Percentiles rank a stretch among this genome's conserved stretches.
Evolutionary conservation across 768 basidiomycete genomes (phyloP).

Genomic region (Scleroderma bovista): DNA sequence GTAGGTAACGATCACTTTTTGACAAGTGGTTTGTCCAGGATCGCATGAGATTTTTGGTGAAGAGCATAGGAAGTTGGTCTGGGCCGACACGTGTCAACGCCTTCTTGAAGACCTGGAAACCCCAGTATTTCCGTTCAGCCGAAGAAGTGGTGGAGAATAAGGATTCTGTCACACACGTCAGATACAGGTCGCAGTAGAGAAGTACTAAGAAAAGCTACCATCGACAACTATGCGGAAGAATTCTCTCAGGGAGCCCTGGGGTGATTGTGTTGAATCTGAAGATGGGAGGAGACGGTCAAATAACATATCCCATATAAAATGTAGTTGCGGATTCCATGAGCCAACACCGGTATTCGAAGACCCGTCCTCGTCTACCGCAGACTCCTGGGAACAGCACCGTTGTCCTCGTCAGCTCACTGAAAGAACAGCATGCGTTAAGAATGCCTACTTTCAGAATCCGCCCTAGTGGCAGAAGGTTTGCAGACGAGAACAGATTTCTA

Average conservation of each 20-base stretch:
- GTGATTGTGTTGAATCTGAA: constrained; percentile 27
- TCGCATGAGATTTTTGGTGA: constrained; percentile 94
- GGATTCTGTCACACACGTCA: constrained; percentile 51
- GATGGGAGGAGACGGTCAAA: constrained; percentile 67
- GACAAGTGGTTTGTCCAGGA: constrained; percentile 96
- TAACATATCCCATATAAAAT: constrained; percentile 87
- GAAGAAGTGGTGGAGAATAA: constrained; percentile 83
- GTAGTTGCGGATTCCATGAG: constrained; percentile 85
- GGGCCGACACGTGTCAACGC: constrained; percentile 63
- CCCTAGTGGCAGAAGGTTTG: constrained; percentile 72
- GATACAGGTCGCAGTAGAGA: neutral
- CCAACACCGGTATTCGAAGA: constrained; percentile 45
- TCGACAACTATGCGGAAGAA: constrained; percentile 92
- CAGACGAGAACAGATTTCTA: constrained; percentile 55
- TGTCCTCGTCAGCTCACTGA: constrained; percentile 2
- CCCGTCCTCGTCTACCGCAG: constrained; percentile 50
- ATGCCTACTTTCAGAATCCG: constrained; percentile 68
- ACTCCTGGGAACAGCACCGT: constrained; percentile 41
- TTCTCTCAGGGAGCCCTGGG: constrained; percentile 72
- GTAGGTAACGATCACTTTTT: constrained; percentile 79
- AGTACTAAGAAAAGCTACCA: constrained; percentile 46
- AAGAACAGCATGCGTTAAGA: neutral
- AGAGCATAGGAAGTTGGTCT: constrained; percentile 74
- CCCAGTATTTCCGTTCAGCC: constrained; percentile 88
- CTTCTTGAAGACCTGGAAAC: constrained; percentile 87